phyloP scores from a whole-genome alignment of 169 alveolate species.

The Cryptosporidium viatorum region DNA sequence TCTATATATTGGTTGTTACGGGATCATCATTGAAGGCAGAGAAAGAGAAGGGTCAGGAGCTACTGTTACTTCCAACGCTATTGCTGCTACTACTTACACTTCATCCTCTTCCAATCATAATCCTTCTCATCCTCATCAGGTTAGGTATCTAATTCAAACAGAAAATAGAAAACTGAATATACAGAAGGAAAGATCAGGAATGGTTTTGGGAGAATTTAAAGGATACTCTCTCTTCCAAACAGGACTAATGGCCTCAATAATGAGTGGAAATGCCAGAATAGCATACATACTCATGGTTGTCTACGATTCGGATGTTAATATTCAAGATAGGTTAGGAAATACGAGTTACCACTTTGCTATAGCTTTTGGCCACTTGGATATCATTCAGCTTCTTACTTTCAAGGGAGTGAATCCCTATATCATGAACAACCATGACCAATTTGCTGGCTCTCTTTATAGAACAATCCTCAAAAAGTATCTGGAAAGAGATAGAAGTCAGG shows the following conservation, averaged over 20 bases:
- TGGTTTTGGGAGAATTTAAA: slow-evolving; percentile 45
- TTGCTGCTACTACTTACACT: not conserved
- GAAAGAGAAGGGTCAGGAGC: not conserved
- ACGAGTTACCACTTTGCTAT: slow-evolving; percentile 84
- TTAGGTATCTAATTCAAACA: not conserved
- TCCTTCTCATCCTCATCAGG: not conserved
- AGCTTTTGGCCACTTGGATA: slow-evolving; percentile 65
- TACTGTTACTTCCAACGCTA: not conserved
- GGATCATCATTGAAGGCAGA: not conserved
- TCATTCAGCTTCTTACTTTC: slow-evolving; percentile 40
- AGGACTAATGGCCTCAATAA: slow-evolving; percentile 87
- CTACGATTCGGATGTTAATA: slow-evolving; percentile 84
- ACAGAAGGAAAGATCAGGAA: slow-evolving; percentile 79
- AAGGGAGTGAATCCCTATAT: slow-evolving; percentile 68
- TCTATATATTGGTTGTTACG: slow-evolving; percentile 40
- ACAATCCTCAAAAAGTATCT: not conserved
- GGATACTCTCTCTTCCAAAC: slow-evolving; percentile 80
- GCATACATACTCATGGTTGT: slow-evolving; percentile 81
- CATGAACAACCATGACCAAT: slow-evolving; percentile 18
- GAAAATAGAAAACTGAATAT: not conserved
- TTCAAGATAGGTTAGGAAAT: slow-evolving; percentile 84
- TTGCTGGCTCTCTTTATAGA: slow-evolving; percentile 64
- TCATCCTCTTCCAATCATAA: not conserved
- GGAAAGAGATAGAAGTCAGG: slow-evolving; percentile 3
- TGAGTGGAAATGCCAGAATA: slow-evolving; percentile 82